Base-by-base conservation (phyloP, 108 stramenopile species). In the Chaetoceros tenuissimus region DNA sequence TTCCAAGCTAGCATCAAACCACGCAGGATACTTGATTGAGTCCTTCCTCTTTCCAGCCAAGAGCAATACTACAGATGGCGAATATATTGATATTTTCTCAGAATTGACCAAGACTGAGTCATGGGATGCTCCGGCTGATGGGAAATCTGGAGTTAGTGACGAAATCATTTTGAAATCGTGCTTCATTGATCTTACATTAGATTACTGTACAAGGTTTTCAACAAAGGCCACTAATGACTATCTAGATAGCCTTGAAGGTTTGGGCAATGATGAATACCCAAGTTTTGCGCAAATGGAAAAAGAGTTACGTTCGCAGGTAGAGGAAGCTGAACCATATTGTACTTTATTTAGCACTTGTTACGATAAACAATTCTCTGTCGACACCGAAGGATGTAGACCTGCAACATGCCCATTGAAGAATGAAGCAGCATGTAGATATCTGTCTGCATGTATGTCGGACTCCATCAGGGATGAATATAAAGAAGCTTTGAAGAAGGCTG, bases 181-280 rank as follows among this genome's bases (percentile, higher is more conserved):
- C 63, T 67, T 75, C 8, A 22, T 75, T 50, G 83, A 90, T 46
- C 58, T 80, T 2, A 43, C 75, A 3, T 31, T 90, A 24, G 89
- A 90, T 58, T 86, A 84, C 62, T 90, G 89, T 59, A 73, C 57
- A 48, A 82, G 89, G 24, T 48, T 84, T 0, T 65, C 74, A 13
- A 57, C 68, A 30, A 55, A 81, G 21, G 57, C 56, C 7, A 72
- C 81, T 0, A 69, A 64, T 40, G 63, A 66, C 2, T 62, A 80
- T 40, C 50, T 85, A 10, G 71, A 67, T 17, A 67, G 69, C 40
- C 62, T 84, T 47, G 57, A 22, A 19, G 48, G 16, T 28, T 43
- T 40, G 3, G 44, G 48, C 17, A 50, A 31, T 31, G 59, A 75
- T 30, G 56, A 72, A 51, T 73, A 73, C 49, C 68, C 72, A 34